A percentile compares a stretch with the other conserved stretches of the same genome.
Evolutionary conservation across 768 basidiomycete species (phyloP).

Genomic region (Strobilomyces dryophilus): DNA sequence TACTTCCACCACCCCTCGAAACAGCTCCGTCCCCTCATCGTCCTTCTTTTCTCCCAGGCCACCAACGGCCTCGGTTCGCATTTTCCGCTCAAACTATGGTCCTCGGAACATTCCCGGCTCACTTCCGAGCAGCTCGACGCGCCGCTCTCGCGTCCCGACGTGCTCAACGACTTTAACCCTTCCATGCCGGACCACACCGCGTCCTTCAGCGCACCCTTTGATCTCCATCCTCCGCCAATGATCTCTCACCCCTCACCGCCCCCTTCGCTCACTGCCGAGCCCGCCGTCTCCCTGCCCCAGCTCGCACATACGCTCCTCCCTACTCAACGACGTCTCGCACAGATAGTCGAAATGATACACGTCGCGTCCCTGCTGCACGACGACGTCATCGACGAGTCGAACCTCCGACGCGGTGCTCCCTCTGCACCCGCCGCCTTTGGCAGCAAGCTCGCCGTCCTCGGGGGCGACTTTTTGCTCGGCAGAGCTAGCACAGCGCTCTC

Average conservation of each 20-base stretch:
- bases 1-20: conserved; percentile 90
- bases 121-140: conserved; percentile 64
- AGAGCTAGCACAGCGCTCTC: conserved; percentile 85
- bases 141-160: conserved; percentile 73
- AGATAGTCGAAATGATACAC: conserved; percentile 98
- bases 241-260: conserved; percentile 26
- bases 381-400: conserved; percentile 74
- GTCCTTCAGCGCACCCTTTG: conserved; percentile 60
- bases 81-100: conserved; percentile 60
- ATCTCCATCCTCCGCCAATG: conserved; percentile 37
- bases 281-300: conserved; percentile 30
- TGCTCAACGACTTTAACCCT: conserved; percentile 90
- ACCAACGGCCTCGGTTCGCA: conserved; percentile 82
- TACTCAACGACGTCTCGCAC: conserved; percentile 87
- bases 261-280: conserved; percentile 14
- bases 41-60: conserved; percentile 86
- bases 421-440: conserved; percentile 76
- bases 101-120: conserved; percentile 55
- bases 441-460: conserved; percentile 91
- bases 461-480: conserved; percentile 93
- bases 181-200: conserved; percentile 74
- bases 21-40: conserved; percentile 84
- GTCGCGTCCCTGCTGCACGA: conserved; percentile 93
- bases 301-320: conserved; percentile 50
- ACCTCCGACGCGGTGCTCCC: conserved; percentile 64